Evolutionary conservation across 2,329 filamentous ascomycete species (phyloP).

Genomic region (Fusarium nanum): DNA sequence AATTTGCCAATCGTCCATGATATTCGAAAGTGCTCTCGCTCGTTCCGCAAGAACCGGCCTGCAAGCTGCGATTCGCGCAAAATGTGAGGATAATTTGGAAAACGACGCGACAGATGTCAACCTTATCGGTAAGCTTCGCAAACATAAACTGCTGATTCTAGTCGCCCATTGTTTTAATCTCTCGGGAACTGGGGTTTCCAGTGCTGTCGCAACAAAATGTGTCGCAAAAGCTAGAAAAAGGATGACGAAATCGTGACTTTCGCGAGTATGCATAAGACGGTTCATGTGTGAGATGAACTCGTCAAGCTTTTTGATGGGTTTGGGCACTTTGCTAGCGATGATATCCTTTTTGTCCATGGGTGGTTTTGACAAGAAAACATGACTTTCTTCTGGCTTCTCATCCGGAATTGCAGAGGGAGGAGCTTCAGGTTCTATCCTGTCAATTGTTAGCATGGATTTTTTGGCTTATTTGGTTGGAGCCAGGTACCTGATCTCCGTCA

Average conservation of each 20-base stretch:
- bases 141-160: accelerated
- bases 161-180: background rate
- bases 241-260: conserved; percentile 25
- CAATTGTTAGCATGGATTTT: background rate
- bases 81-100: accelerated
- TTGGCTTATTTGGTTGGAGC: background rate
- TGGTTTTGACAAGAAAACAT: background rate
- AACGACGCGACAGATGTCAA: background rate
- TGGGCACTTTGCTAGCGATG: background rate
- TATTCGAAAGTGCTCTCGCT: conserved; percentile 8
- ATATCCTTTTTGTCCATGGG: accelerated
- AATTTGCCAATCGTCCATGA: conserved; percentile 39
- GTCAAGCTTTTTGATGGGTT: conserved; percentile 19
- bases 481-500: conserved; percentile 7
- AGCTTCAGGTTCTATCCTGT: background rate
- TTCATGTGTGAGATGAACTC: conserved; percentile 19
- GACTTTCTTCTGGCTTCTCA: background rate
- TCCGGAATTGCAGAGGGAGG: background rate
- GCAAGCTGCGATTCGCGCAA: background rate
- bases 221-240: conserved; percentile 30
- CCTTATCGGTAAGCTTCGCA: background rate
- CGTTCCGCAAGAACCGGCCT: conserved; percentile 2
- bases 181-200: conserved; percentile 12
- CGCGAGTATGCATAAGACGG: conserved; percentile 30
- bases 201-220: conserved; percentile 20